Base-by-base conservation (phyloP, 2,329 filamentous ascomycete species). In the Scedosporium aurantiacum region DNA sequence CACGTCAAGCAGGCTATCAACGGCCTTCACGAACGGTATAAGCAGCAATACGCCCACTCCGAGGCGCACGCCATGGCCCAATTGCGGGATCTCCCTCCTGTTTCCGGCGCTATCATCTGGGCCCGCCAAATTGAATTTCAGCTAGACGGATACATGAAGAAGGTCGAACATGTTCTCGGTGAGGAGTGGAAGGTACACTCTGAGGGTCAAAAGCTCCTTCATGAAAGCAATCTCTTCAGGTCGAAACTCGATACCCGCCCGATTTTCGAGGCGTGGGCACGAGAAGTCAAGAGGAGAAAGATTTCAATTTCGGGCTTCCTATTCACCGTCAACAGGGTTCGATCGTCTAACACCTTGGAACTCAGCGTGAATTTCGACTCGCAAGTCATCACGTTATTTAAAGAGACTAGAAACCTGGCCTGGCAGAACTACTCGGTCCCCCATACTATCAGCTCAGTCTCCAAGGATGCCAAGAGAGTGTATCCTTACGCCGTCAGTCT, bases 51-150 rank as follows among this genome's bases (percentile, higher is more conserved):
- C 73, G 95, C 92, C 2, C 91, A 97, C 71, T 97, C 95, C 0
- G 94, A 99, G 75, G 91, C 94, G 2, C 93, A 97, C 72, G 91
- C 91, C 3, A 99, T 99, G 95, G 92, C 94, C 2, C 93, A 97
- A 73, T 81, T 99, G 62, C 91, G 93, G 64, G 94, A 99, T 74
- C 79, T 99, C 16, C 94, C 94, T 0, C 94, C 95, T 0, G 92
- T 99, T 0, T 96, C 94, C 4, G 95, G 94, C 62, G 93, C 93
- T 41, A 97, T 99, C 66, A 95, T 99, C 60, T 97, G 94, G 89
- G 93, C 93, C 25, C 87, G 91, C 52, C 94, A 99, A 74, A 99
- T 99, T 64, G 93, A 99, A 76, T 86, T 91, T 41, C 94, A 99
- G 73, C 84, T 99, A 8, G 88, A 97, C 69, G 89, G 87, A 10